These are phyloP conservation scores for Epichloe typhina DNA, from an alignment of 2,329 filamentous ascomycete genomes.

Conservation along the genomic window DNA sequence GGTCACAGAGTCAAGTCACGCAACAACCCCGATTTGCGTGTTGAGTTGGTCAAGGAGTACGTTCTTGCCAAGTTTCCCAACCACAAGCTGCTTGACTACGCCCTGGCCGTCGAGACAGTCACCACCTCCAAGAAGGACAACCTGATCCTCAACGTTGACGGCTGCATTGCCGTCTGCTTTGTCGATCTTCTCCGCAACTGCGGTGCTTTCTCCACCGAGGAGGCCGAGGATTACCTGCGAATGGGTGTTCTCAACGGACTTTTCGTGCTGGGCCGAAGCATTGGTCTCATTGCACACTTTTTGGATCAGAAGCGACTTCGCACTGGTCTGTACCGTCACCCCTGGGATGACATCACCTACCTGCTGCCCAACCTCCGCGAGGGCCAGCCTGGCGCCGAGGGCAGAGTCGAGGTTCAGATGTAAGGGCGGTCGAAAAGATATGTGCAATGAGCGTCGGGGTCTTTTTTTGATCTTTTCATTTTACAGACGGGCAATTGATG, in stretches of 20 bases:
- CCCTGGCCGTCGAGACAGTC: constrained; percentile 91
- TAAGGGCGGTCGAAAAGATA: constrained; percentile 23
- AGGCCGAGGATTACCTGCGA: constrained; percentile 95
- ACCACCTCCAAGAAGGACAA: constrained; percentile 99
- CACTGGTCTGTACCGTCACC: constrained; percentile 96
- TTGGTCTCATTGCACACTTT: constrained; percentile 99
- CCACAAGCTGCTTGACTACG: constrained; percentile 98
- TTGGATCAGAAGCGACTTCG: constrained; percentile 99
- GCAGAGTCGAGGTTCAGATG: constrained; percentile 80
- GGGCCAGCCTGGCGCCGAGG: constrained; percentile 61
- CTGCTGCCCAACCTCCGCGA: constrained; percentile 69
- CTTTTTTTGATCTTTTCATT: constrained; percentile 9
- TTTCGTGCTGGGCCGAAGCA: constrained; percentile 92
- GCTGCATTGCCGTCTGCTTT: constrained; percentile 96
- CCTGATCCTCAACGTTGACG: constrained; percentile 97
- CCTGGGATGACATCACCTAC: constrained; percentile 98
- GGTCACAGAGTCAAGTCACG: constrained; percentile 99
- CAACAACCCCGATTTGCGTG: constrained; percentile 99
- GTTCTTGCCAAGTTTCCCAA: constrained; percentile 94
- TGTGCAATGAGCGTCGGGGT: constrained; percentile 12
- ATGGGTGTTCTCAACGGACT: constrained; percentile 99
- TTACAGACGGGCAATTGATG: constrained; percentile 18
- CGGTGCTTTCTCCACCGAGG: constrained; percentile 88
- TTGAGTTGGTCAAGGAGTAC: constrained; percentile 98
- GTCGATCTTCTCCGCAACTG: constrained; percentile 96